phyloP scores from a whole-genome alignment of 228 moss, liverwort and hornwort genomes.

The Sphagnum fallax region DNA sequence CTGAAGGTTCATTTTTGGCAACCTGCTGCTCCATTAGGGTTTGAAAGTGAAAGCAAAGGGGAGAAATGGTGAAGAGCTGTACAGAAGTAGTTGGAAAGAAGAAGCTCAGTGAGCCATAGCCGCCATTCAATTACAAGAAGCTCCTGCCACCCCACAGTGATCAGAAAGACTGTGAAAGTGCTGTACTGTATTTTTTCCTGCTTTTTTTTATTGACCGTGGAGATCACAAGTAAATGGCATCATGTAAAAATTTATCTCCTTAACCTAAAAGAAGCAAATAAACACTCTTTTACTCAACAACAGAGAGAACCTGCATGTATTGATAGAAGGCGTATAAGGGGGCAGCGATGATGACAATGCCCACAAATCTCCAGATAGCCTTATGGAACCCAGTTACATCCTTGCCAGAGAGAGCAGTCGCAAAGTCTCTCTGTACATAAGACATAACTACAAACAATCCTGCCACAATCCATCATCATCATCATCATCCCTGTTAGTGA shows the following conservation, averaged over 20 bases:
- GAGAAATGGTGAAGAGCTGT: slow-evolving; percentile 19
- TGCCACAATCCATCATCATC: slow-evolving; percentile 13
- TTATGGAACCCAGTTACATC: slow-evolving; percentile 73
- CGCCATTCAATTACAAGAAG: slow-evolving; percentile 87
- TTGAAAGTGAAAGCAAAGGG: background rate
- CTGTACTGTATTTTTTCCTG: no score
- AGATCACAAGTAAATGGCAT: no score
- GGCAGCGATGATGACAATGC: slow-evolving; percentile 70
- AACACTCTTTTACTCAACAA: no score
- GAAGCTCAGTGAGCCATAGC: slow-evolving; percentile 76
- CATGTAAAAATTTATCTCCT: no score
- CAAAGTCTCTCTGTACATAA: slow-evolving; percentile 87
- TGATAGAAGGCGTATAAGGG: slow-evolving; percentile 76
- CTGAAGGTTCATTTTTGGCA: no score
- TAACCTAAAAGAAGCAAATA: no score
- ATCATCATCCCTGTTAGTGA: no score
- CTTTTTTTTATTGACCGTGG: no score
- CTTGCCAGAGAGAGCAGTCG: slow-evolving; percentile 86
- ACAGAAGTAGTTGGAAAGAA: slow-evolving; percentile 91
- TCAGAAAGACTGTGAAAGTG: no score
- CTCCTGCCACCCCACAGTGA: slow-evolving; percentile 38
- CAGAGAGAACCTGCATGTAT: slow-evolving; percentile 62
- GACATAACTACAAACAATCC: slow-evolving; percentile 94
- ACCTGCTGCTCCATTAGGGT: no score
- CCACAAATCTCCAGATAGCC: slow-evolving; percentile 78